Evolutionary conservation across 805 yeast genomes (phyloP).

Genomic region (Cyberlindnera maritima): DNA sequence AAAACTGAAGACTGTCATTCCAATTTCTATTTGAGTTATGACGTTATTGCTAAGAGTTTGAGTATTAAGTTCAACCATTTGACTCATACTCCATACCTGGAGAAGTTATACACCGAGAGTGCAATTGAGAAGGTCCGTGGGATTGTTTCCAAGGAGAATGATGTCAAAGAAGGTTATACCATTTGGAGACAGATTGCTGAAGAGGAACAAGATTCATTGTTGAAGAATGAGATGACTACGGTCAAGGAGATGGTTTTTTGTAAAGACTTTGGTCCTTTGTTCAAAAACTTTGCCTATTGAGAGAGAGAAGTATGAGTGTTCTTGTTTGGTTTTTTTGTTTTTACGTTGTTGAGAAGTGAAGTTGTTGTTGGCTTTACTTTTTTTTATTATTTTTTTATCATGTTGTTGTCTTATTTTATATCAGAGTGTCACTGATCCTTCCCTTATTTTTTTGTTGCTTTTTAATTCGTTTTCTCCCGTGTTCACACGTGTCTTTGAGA

Average conservation of each 20-base stretch:
- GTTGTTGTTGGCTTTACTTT: slow-evolving; percentile 7
- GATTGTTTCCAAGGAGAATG: slow-evolving; percentile 7
- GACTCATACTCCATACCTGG: slow-evolving; percentile 21
- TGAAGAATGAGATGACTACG: slow-evolving; percentile 17
- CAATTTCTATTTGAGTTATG: slow-evolving; percentile 25
- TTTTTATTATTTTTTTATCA: neutral
- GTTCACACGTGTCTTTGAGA: no score
- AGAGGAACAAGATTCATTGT: slow-evolving; percentile 7
- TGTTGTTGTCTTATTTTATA: neutral
- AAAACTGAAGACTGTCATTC: slow-evolving; percentile 28
- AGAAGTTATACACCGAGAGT: slow-evolving; percentile 20
- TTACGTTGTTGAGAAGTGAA: slow-evolving; percentile 1
- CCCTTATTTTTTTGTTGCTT: neutral
- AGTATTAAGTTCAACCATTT: slow-evolving; percentile 25
- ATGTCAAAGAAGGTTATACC: slow-evolving; percentile 9
- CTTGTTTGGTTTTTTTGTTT: slow-evolving; percentile 1
- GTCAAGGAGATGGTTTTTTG: slow-evolving; percentile 22
- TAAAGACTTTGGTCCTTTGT: slow-evolving; percentile 23
- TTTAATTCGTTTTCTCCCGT: neutral
- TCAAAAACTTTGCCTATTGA: slow-evolving; percentile 8
- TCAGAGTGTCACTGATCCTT: no score
- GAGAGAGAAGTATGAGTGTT: neutral
- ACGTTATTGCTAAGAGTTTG: slow-evolving; percentile 20
- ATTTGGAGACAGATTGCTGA: slow-evolving; percentile 8
- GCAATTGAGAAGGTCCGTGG: slow-evolving; percentile 19